phyloP scores from a whole-genome alignment of 768 basidiomycete genomes.

The Phanerochaete carnosa region DNA sequence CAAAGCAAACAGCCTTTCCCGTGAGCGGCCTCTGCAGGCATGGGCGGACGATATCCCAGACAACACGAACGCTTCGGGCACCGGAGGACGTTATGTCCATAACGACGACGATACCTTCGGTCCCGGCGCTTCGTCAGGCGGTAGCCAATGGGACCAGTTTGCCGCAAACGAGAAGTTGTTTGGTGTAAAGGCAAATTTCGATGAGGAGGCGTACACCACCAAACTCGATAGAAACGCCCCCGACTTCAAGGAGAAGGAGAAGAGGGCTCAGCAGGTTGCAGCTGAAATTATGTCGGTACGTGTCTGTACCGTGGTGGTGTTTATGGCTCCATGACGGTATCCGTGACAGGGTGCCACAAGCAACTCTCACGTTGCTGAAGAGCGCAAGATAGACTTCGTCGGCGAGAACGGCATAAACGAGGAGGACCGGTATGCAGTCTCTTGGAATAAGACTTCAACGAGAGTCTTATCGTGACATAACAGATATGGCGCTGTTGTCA shows the following conservation, averaged over 20 bases:
- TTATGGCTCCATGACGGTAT: neutral
- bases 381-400: slow-evolving; percentile 57
- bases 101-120: slow-evolving; percentile 75
- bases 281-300: slow-evolving; percentile 87
- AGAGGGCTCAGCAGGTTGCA: slow-evolving; percentile 83
- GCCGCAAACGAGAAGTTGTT: slow-evolving; percentile 90
- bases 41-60: slow-evolving; percentile 45
- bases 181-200: slow-evolving; percentile 87
- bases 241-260: slow-evolving; percentile 87
- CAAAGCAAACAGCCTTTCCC: slow-evolving; percentile 41
- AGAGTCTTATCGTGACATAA: slow-evolving; percentile 11
- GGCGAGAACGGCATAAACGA: slow-evolving; percentile 81
- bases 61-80: slow-evolving; percentile 22
- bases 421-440: slow-evolving; percentile 72
- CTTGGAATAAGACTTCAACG: neutral
- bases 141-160: slow-evolving; percentile 84
- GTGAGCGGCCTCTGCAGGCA: slow-evolving; percentile 78
- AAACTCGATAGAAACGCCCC: slow-evolving; percentile 80
- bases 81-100: slow-evolving; percentile 22
- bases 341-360: slow-evolving; percentile 48
- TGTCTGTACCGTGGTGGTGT: slow-evolving; percentile 12
- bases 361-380: slow-evolving; percentile 90
- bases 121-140: slow-evolving; percentile 37
- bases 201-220: slow-evolving; percentile 94
- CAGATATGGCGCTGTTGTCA: slow-evolving; percentile 92